Conservation (phyloP, 2,329 filamentous ascomycete genomes). For the Apiospora hydei region DNA sequence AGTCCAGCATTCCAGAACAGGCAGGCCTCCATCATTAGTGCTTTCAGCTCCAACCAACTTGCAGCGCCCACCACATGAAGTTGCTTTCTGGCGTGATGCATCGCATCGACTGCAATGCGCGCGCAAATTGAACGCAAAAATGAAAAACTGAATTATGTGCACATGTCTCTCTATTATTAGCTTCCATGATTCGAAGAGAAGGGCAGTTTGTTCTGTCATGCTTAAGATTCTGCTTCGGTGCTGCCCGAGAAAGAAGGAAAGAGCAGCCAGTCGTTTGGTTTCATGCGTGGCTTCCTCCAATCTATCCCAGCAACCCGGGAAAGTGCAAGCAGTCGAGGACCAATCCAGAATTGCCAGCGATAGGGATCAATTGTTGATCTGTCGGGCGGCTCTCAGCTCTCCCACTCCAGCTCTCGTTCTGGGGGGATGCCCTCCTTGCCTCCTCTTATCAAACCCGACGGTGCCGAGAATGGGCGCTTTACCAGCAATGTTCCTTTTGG, state of each 20-base stretch:
- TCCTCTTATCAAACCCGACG: background rate
- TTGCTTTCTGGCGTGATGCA: background rate
- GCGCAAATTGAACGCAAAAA: background rate
- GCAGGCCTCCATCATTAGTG: background rate
- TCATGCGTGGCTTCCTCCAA: constrained; percentile 18
- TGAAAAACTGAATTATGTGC: background rate
- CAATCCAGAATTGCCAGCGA: background rate
- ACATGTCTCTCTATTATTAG: background rate
- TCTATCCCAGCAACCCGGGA: background rate
- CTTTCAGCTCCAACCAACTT: background rate
- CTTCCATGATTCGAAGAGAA: background rate
- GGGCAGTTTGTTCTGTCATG: background rate
- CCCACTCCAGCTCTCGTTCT: background rate
- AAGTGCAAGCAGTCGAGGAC: background rate
- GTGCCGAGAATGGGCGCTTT: background rate
- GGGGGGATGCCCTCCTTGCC: background rate
- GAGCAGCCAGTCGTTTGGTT: background rate
- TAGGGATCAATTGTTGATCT: background rate
- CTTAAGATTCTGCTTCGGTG: background rate
- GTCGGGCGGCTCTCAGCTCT: background rate
- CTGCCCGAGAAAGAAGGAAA: constrained; percentile 6
- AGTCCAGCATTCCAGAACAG: background rate
- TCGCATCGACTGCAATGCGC: background rate
- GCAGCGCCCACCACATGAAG: background rate
- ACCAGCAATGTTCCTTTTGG: constrained; percentile 13